Percentiles rank a stretch among this genome's conserved stretches.
Conservation (phyloP, 352 stramenopile species). For the Pythium insidiosum region DNA sequence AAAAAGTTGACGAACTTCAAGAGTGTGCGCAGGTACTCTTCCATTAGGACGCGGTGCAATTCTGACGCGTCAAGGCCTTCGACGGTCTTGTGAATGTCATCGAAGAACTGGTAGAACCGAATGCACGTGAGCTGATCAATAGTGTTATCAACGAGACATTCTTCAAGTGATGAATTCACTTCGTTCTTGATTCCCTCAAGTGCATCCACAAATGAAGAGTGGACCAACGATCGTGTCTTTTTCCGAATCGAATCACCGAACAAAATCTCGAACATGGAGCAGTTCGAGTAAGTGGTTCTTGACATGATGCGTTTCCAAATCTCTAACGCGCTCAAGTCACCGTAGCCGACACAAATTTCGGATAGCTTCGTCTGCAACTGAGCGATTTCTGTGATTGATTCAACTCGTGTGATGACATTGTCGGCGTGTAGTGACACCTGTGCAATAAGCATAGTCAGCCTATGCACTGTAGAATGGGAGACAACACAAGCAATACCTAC, state of each 20-base stretch:
- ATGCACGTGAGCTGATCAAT: slow-evolving; percentile 30
- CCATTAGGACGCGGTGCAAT: slow-evolving; percentile 61
- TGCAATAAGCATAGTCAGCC: not conserved
- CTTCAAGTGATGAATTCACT: slow-evolving; percentile 31
- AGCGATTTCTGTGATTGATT: slow-evolving; percentile 47
- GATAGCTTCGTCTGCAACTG: slow-evolving; percentile 50
- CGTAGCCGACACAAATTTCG: slow-evolving; percentile 24
- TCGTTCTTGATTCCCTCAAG: slow-evolving; percentile 60
- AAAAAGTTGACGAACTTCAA: slow-evolving; percentile 70
- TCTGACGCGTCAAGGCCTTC: slow-evolving; percentile 58
- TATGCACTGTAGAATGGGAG: not conserved
- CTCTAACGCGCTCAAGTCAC: no score
- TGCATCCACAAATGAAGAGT: slow-evolving; percentile 69
- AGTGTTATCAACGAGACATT: no score
- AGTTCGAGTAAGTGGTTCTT: no score
- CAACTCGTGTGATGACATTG: slow-evolving; percentile 42
- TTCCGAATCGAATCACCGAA: slow-evolving; percentile 59
- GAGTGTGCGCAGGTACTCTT: slow-evolving; percentile 70
- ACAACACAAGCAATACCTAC: slow-evolving; percentile 1
- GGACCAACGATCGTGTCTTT: slow-evolving; percentile 58
- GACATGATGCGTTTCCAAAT: no score
- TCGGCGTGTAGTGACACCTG: slow-evolving; percentile 36
- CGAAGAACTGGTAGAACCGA: slow-evolving; percentile 76
- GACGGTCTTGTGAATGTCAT: slow-evolving; percentile 58
- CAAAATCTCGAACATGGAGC: slow-evolving; percentile 52